A percentile compares a stretch with the other conserved stretches of the same genome.
Conservation (phyloP, 352 stramenopile species). For the Phytophthora fragariae region DNA sequence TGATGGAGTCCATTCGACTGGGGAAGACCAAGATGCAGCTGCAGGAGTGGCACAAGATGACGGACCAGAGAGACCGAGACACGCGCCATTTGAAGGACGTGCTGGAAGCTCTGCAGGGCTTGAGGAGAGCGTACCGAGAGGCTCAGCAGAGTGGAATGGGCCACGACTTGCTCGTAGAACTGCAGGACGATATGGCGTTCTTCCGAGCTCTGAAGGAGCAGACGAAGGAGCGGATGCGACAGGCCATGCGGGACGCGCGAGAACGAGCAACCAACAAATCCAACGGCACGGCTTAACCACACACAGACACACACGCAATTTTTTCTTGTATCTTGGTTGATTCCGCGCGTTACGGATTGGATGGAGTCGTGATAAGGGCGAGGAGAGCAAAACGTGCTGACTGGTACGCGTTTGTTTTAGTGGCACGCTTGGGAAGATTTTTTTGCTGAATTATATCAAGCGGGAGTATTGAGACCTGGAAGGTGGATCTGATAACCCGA, state of each 20-base stretch:
- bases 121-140: constrained; percentile 64
- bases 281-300: constrained; percentile 38
- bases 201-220: constrained; percentile 73
- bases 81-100: constrained; percentile 73
- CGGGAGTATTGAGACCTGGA: neutral
- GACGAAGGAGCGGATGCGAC: constrained; percentile 75
- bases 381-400: neutral
- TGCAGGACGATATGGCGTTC: constrained; percentile 80
- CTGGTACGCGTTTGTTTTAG: neutral
- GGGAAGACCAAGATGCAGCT: constrained; percentile 76
- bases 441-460: neutral
- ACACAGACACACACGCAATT: too few species aligned
- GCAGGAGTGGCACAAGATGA: constrained; percentile 56
- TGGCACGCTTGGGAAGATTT: neutral
- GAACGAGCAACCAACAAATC: constrained; percentile 36
- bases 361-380: neutral
- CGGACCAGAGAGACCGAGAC: constrained; percentile 72
- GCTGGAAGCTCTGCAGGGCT: constrained; percentile 51
- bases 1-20: constrained; percentile 81
- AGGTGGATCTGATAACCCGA: constrained; percentile 32
- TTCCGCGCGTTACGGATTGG: constrained; percentile 10
- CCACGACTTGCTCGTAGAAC: constrained; percentile 65
- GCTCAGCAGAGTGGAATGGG: constrained; percentile 54
- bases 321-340: neutral
- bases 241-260: constrained; percentile 57